These are phyloP conservation scores for Pleomassaria siparia DNA, from an alignment of 2,329 filamentous ascomycete genomes.

Conservation along the genomic window DNA sequence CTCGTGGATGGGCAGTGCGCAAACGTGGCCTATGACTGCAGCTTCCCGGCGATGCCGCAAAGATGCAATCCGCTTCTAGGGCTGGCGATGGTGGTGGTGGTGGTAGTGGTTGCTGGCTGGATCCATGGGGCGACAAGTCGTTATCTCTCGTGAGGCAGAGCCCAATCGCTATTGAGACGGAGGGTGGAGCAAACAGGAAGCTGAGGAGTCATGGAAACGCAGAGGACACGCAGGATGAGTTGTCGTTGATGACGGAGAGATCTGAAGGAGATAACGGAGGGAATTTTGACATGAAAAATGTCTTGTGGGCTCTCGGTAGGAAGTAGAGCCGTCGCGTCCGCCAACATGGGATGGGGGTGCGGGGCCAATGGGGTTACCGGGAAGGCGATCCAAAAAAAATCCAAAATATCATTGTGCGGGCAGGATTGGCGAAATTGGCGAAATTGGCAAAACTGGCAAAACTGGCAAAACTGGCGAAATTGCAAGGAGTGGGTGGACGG, in stretches of 20 bases:
- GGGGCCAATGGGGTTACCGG: conserved; percentile 29
- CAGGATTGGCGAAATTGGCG: conserved; percentile 29
- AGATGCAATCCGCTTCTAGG: conserved; percentile 19
- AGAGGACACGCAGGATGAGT: conserved; percentile 40
- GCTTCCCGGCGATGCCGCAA: conserved; percentile 29
- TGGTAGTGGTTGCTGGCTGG: no score
- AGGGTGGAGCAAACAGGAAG: conserved; percentile 29
- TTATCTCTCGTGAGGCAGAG: neutral
- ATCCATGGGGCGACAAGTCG: conserved; percentile 18
- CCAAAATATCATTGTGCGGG: conserved; percentile 38
- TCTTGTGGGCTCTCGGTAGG: conserved; percentile 35
- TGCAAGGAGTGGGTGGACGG: conserved; percentile 32
- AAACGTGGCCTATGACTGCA: conserved; percentile 35
- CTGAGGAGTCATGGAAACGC: conserved; percentile 32
- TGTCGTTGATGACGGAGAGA: no score
- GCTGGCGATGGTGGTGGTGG: conserved; percentile 15
- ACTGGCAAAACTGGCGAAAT: conserved; percentile 32
- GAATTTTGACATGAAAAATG: conserved; percentile 25
- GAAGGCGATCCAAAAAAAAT: conserved; percentile 35
- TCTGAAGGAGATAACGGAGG: conserved; percentile 28
- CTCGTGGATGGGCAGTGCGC: conserved; percentile 24
- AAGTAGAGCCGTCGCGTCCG: conserved; percentile 20
- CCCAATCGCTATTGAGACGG: conserved; percentile 13
- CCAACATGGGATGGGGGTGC: conserved; percentile 21
- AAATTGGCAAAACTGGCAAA: no score